A percentile compares a stretch with the other conserved stretches of the same genome.
Conservation (phyloP, 2,329 filamentous ascomycete species). For the Emericellopsis atlantica region DNA sequence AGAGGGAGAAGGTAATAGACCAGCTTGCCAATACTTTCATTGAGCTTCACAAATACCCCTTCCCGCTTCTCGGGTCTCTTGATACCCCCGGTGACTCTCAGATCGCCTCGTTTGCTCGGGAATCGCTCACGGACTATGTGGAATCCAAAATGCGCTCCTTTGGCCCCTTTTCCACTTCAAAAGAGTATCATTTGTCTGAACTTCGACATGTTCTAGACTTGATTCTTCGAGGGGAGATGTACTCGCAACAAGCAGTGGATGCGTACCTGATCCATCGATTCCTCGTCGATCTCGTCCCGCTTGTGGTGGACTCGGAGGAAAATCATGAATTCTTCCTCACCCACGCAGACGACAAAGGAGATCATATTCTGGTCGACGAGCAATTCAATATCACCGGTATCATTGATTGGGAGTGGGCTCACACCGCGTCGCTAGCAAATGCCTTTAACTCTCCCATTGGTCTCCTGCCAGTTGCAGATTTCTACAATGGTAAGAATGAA, state of each 20-base stretch:
- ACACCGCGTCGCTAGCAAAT: constrained; percentile 17
- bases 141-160: constrained; percentile 12
- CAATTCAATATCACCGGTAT: constrained; percentile 32
- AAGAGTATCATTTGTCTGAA: constrained; percentile 20
- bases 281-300: constrained; percentile 23
- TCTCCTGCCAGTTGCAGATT: constrained; percentile 24
- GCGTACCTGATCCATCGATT: constrained; percentile 27
- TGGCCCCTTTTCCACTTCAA: constrained; percentile 19
- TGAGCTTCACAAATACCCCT: constrained; percentile 22
- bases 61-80: constrained; percentile 22
- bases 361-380: constrained; percentile 32
- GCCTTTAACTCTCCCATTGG: constrained; percentile 29
- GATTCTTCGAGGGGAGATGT: constrained; percentile 22
- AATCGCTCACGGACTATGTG: constrained; percentile 20
- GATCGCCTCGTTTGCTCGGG: constrained; percentile 22
- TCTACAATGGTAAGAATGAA: constrained; percentile 21
- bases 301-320: constrained; percentile 9
- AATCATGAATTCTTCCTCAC: constrained; percentile 27
- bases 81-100: constrained; percentile 10
- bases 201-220: constrained; percentile 22
- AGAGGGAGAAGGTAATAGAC: constrained; percentile 19
- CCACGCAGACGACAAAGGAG: constrained; percentile 28
- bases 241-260: constrained; percentile 17
- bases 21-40: constrained; percentile 25
- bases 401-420: constrained; percentile 30